Evolutionary conservation across 2,329 filamentous ascomycete species (phyloP).

Genomic region (Ophiosphaerella herpotricha): DNA sequence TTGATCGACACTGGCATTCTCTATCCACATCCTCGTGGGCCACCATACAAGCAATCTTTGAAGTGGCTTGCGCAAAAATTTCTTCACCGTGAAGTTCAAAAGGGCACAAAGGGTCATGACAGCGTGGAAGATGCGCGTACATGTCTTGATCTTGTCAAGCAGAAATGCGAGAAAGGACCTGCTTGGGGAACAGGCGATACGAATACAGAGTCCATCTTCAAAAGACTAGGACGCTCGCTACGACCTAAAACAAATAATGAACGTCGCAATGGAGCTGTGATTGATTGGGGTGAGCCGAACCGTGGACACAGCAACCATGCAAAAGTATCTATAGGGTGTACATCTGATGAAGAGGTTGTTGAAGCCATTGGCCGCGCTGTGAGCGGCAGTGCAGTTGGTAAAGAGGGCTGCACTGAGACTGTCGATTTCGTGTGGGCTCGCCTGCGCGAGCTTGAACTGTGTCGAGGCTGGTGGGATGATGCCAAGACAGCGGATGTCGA

Average conservation of each 20-base stretch:
- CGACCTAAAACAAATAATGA: constrained; percentile 50
- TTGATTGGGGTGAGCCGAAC: constrained; percentile 87
- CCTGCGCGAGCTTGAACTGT: constrained; percentile 63
- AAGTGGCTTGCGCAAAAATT: constrained; percentile 90
- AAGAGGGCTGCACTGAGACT: constrained; percentile 54
- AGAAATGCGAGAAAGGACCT: constrained; percentile 93
- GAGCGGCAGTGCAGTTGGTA: constrained; percentile 51
- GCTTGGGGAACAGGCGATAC: constrained; percentile 81
- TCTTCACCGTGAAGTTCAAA: constrained; percentile 85
- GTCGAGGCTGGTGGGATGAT: constrained; percentile 64
- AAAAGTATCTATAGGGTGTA: constrained; percentile 60
- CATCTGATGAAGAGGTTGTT: constrained; percentile 62
- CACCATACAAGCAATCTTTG: constrained; percentile 85
- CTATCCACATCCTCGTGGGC: constrained; percentile 87
- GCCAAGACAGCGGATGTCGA: constrained; percentile 49
- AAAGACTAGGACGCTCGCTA: constrained; percentile 66
- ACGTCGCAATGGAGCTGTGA: constrained; percentile 65
- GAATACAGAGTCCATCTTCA: constrained; percentile 86
- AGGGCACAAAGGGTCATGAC: constrained; percentile 79
- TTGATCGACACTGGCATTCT: constrained; percentile 90
- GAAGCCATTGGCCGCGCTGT: constrained; percentile 59
- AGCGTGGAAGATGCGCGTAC: constrained; percentile 90
- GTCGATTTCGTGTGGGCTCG: constrained; percentile 68
- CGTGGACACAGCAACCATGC: constrained; percentile 63
- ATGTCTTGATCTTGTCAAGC: constrained; percentile 88